Evolutionary conservation across 257 asterid genomes (phyloP).

Genomic region (Ophiorrhiza pumila): DNA sequence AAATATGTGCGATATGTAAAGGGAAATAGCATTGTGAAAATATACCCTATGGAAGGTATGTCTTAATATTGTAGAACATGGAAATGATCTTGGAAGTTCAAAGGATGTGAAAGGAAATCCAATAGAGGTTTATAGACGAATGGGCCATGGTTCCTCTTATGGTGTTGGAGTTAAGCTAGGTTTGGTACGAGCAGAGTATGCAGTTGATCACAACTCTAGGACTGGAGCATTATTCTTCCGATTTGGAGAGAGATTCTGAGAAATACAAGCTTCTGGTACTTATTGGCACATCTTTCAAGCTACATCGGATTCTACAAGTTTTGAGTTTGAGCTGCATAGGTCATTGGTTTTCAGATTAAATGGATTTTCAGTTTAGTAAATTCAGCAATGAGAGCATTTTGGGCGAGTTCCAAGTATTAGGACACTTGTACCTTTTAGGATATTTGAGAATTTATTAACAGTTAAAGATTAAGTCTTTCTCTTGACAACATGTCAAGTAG

Average conservation of each 20-base stretch:
- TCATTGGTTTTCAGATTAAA: neutral
- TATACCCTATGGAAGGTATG: too few species aligned
- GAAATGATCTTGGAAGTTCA: conserved; percentile 91
- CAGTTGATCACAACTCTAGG: conserved; percentile 87
- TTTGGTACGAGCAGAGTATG: conserved; percentile 85
- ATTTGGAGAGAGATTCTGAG: conserved; percentile 91
- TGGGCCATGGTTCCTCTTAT: conserved; percentile 91
- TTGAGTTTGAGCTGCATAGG: conserved; percentile 19
- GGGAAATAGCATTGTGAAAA: too few species aligned
- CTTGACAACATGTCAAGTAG: too few species aligned
- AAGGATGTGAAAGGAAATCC: conserved; percentile 96
- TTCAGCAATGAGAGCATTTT: neutral
- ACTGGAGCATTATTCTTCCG: conserved; percentile 87
- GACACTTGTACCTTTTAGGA: neutral
- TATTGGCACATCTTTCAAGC: conserved; percentile 7
- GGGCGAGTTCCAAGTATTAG: neutral
- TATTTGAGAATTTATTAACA: conserved; percentile 5
- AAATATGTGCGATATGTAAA: too few species aligned
- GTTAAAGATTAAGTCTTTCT: too few species aligned
- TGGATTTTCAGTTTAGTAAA: conserved; percentile 7
- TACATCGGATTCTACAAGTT: conserved; percentile 22
- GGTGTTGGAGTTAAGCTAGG: conserved; percentile 94
- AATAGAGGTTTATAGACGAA: conserved; percentile 80
- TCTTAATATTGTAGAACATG: conserved; percentile 96
- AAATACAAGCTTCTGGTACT: neutral